These are phyloP conservation scores for Oemleria cerasiformis DNA, from an alignment of 306 rosid species.

Conservation along the genomic window DNA sequence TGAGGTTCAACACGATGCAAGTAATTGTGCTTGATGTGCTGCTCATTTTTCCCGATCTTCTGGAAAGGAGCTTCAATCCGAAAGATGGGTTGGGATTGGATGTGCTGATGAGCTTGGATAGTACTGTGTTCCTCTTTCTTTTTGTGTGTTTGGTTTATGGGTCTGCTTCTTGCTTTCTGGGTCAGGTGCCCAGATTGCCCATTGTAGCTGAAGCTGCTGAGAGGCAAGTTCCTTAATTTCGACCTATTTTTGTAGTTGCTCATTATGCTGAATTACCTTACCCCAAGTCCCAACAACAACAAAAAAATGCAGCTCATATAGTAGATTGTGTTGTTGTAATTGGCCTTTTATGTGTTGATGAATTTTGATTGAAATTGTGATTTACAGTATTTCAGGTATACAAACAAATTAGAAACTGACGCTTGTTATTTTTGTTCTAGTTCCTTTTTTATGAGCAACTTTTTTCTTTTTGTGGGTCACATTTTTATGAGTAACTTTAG, in stretches of 20 bases:
- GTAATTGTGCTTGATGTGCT: constrained; percentile 94
- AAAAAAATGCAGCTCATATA: not conserved
- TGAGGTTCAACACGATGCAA: constrained; percentile 96
- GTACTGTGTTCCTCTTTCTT: constrained; percentile 79
- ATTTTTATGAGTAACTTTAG: too few relatives aligned
- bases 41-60: constrained; percentile 75
- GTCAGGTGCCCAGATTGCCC: constrained; percentile 82
- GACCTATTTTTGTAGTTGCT: constrained; percentile 20
- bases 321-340: constrained; percentile 5
- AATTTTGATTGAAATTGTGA: not conserved
- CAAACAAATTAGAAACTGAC: not conserved
- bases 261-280: not conserved
- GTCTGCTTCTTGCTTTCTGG: constrained; percentile 82
- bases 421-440: not conserved
- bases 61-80: constrained; percentile 85
- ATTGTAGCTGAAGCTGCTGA: constrained; percentile 98
- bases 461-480: too few relatives aligned
- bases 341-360: not conserved
- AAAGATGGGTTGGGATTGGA: constrained; percentile 79
- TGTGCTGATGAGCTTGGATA: constrained; percentile 90
- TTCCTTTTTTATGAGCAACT: not conserved
- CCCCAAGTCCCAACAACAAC: too few relatives aligned
- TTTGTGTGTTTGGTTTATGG: constrained; percentile 85
- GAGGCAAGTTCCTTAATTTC: constrained; percentile 68
- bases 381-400: constrained; percentile 1